Percentiles rank a stretch among this genome's conserved stretches.
Conservation (phyloP, 768 basidiomycete genomes). For the Leccinum fibrillosum region DNA sequence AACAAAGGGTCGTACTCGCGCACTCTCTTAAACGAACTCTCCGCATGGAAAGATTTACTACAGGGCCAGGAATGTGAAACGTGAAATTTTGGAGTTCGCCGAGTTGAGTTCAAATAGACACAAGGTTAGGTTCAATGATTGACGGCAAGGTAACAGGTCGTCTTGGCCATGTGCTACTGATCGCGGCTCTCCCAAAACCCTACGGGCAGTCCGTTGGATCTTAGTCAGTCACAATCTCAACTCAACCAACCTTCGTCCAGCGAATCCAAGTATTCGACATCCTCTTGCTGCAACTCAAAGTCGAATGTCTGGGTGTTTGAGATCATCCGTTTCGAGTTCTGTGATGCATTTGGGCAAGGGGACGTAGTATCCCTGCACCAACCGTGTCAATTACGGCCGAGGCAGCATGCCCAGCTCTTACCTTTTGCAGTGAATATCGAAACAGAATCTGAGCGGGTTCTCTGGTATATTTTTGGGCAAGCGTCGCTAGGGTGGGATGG, state of each 20-base stretch:
- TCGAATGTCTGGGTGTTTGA: slow-evolving; percentile 62
- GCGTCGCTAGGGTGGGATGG: slow-evolving; percentile 46
- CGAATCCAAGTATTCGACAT: slow-evolving; percentile 51
- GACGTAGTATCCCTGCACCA: slow-evolving; percentile 42
- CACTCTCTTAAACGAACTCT: neutral
- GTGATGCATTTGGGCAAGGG: slow-evolving; percentile 64
- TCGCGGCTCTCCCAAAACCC: neutral
- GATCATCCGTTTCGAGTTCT: slow-evolving; percentile 44
- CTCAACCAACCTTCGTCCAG: slow-evolving; percentile 40
- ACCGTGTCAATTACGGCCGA: neutral
- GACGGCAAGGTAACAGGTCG: slow-evolving; percentile 6
- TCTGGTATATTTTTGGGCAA: slow-evolving; percentile 55
- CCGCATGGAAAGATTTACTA: neutral
- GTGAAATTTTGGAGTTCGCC: neutral
- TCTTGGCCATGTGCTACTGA: neutral
- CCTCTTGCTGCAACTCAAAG: slow-evolving; percentile 51
- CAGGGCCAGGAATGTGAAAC: neutral
- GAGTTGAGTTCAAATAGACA: neutral
- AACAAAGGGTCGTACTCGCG: neutral
- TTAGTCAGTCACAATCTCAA: neutral
- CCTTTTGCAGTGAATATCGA: slow-evolving; percentile 64
- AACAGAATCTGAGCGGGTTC: slow-evolving; percentile 58
- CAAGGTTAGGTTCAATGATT: slow-evolving; percentile 20
- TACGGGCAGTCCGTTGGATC: slow-evolving; percentile 11
- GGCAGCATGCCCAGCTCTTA: slow-evolving; percentile 17